Evolutionary conservation across 768 basidiomycete species (phyloP), one percentile per base, ranked within the genome.

Genomic region (Tricholoma sp.): DNA sequence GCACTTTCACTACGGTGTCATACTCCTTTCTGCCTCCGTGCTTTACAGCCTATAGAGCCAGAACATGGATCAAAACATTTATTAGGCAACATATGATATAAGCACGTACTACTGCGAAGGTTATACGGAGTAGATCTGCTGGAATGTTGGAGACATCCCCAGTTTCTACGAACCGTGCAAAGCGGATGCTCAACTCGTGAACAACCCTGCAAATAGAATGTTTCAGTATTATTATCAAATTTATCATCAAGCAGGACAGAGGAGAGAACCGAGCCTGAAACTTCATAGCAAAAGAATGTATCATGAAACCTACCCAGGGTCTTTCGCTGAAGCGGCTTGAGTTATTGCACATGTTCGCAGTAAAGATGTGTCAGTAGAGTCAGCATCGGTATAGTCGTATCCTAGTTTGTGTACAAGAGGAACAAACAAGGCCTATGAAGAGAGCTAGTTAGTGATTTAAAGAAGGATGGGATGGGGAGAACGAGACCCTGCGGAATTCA

Each of bases 321-420:
- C 65, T 33, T 55, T 60, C 24, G 64, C 65, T 9, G 41, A 54
- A 32, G 68, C 66, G 31, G 85, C 82, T 31, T 81, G 75, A 6
- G 69, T 65, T 56, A 98, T 83, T 1, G 87, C 90, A 34, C 80
- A 74, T 6, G 91, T 89, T 39, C 96, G 83, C 50, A 98, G 74
- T 59, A 86, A 82, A 10, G 84, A 78, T 15, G 76, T 77, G 61
- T 89, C 93, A 4, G 81, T 73, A 8, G 83, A 74, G 49, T 99
- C 96, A 10, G 72, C 71, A 8, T 76, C 74, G 3, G 74, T 68
- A 66, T 88, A 89, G 48, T 91, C 88, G 63, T 84, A 95, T 6
- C 95, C 94, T 20, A 97, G 77, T 60, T 76, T 79, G 41, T 89
- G 73, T 33, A 91, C 88, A 47, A 97, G 69, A 3, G 96, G 96